These are phyloP conservation scores for Solanum bukasovii DNA, from an alignment of 257 asterid species.

Conservation along the genomic window DNA sequence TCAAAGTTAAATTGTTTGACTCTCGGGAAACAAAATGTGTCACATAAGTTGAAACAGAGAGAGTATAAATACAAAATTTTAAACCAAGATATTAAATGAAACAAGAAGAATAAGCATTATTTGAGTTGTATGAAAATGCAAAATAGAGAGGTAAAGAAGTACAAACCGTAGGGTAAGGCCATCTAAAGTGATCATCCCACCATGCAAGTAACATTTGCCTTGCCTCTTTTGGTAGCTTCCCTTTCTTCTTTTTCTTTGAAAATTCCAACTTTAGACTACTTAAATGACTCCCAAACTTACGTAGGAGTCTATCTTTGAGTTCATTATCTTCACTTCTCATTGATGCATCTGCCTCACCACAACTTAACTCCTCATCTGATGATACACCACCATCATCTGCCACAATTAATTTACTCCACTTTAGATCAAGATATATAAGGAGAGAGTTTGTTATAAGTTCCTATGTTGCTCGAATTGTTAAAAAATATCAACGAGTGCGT, in stretches of 20 bases:
- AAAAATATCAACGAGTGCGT: too few species aligned
- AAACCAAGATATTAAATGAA: too few species aligned
- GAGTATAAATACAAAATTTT: too few species aligned
- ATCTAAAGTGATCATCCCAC: constrained; percentile 79
- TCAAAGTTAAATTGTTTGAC: too few species aligned
- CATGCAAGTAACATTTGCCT: constrained; percentile 56
- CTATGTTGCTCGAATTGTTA: too few species aligned
- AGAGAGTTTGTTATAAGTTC: neutral
- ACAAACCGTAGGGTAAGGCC: constrained; percentile 90
- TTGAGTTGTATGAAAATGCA: neutral
- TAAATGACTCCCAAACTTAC: constrained; percentile 57
- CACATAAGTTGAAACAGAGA: too few species aligned
- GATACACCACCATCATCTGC: constrained; percentile 47
- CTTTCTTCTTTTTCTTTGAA: constrained; percentile 85
- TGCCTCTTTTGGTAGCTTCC: constrained; percentile 72
- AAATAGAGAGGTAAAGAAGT: neutral
- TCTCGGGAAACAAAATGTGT: too few species aligned
- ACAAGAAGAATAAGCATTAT: neutral
- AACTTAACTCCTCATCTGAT: constrained; percentile 69
- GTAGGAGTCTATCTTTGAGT: constrained; percentile 51
- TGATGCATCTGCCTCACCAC: constrained; percentile 42
- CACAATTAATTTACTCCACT: neutral
- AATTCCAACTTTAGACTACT: constrained; percentile 50
- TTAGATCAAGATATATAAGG: neutral
- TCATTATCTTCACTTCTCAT: constrained; percentile 47